Base-by-base conservation (phyloP, 2,329 filamentous ascomycete genomes). In the Rasamsonia emersonii region DNA sequence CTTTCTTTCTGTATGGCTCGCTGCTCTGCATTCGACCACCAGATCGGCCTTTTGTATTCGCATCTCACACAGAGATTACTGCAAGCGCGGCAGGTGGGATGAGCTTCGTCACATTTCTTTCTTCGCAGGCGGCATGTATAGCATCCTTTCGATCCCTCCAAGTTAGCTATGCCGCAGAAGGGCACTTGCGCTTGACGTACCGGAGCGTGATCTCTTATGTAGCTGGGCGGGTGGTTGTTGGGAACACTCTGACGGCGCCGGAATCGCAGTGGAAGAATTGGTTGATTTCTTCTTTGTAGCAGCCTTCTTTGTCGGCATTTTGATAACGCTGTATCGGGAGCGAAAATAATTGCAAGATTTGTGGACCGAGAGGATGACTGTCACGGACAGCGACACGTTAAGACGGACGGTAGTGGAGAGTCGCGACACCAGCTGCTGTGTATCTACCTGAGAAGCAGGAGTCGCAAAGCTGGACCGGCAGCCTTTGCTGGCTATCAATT, bases 21-120 rank as follows among this genome's bases (percentile, higher is more conserved):
- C 53, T 82, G 77, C 42, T 94, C 86, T 53, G 83, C 82, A 70
- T 91, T 95, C 64, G 81, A 83, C 91, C 91, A 98, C 91, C 91
- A 98, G 64, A 84, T 77, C 21, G 91, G 91, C 54, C 88, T 72
- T 71, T 93, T 94, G 68, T 96, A 98, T 68, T 96, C 86, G 67
- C 91, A 98, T 51, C 73, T 71, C 36, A 98, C 72, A 33, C 83
- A 82, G 35, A 98, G 79, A 53, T 79, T 73, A 42, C 65, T 69
- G 62, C 77, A 82, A 37, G 77, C 75, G 47, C 67, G 70, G 55
- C 77, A 81, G 30, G 67, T 58, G n/a, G 73, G 68, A 50, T 77
- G 78, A 39, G 68, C 69, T 53, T 82, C 77, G 45, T 81, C 77
- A 50, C 77, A 82, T 65, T 81, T 81, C 65, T 81, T 81, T 43